These are phyloP conservation scores for Nitzschia sp. DNA, from an alignment of 108 stramenopile genomes.

Conservation along the genomic window DNA sequence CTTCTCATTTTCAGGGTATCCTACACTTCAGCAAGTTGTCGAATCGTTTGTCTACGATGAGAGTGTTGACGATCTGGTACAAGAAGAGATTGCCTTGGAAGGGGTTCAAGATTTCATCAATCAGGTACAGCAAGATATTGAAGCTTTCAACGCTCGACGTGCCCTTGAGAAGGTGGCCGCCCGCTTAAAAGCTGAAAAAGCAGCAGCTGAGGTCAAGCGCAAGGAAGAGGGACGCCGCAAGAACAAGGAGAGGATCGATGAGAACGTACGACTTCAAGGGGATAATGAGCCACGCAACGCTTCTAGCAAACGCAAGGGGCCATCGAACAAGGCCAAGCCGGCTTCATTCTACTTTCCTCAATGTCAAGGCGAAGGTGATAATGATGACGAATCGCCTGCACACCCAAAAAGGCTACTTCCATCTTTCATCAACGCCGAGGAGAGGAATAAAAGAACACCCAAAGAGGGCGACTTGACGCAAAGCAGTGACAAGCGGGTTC, in stretches of 20 bases:
- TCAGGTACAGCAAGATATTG: neutral
- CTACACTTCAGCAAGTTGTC: constrained; percentile 16
- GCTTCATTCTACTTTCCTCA: constrained; percentile 28
- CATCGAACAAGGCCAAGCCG: constrained; percentile 3
- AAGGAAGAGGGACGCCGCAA: constrained; percentile 25
- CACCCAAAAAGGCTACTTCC: constrained; percentile 21
- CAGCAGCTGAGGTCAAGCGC: neutral
- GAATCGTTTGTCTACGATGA: constrained; percentile 6
- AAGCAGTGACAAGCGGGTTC: constrained; percentile 31
- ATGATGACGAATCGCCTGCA: constrained; percentile 14
- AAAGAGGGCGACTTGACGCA: neutral
- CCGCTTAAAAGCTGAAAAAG: constrained; percentile 6
- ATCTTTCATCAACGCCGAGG: constrained; percentile 1
- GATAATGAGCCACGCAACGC: neutral
- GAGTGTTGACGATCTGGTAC: neutral
- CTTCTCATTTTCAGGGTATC: constrained; percentile 7
- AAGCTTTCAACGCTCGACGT: neutral
- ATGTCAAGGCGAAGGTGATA: neutral
- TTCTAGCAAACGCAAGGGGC: neutral
- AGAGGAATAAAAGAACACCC: too few species aligned
- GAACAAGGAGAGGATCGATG: constrained; percentile 10
- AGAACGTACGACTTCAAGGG: neutral
- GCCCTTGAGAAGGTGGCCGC: neutral
- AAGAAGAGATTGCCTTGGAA: constrained; percentile 14
- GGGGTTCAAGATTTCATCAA: constrained; percentile 1